Evolutionary conservation across 352 stramenopile genomes (phyloP).

Genomic region (Discostella stelligera): DNA sequence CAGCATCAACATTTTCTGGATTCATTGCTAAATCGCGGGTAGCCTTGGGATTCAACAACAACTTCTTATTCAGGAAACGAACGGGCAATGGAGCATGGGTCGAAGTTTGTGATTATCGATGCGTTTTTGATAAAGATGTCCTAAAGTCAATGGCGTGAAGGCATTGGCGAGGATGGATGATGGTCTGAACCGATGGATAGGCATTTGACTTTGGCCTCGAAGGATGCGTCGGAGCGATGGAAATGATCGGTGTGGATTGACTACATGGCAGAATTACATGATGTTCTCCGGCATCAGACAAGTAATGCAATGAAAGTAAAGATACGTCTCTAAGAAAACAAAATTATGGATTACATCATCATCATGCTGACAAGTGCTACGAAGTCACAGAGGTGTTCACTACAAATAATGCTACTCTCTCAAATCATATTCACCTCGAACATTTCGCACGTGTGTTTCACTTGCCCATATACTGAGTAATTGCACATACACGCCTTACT

Average conservation of each 20-base stretch:
- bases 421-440: constrained; percentile 40
- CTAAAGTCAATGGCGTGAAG: constrained; percentile 4
- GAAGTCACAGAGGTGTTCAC: too few relatives aligned
- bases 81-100: constrained; percentile 24
- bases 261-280: too few relatives aligned
- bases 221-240: too few relatives aligned
- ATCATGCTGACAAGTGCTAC: too few relatives aligned
- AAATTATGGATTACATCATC: too few relatives aligned
- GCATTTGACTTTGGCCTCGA: too few relatives aligned
- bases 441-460: constrained; percentile 25
- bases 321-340: too few relatives aligned
- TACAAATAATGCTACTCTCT: neutral
- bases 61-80: constrained; percentile 36
- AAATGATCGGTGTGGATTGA: too few relatives aligned
- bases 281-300: too few relatives aligned
- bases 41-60: constrained; percentile 30
- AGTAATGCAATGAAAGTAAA: too few relatives aligned
- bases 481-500: constrained; percentile 85
- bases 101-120: constrained; percentile 22
- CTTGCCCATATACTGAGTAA: constrained; percentile 83
- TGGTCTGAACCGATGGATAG: too few relatives aligned
- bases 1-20: constrained; percentile 29
- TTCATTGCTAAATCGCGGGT: constrained; percentile 43
- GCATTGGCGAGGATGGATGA: neutral
- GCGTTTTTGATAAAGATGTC: constrained; percentile 12